phyloP scores from a whole-genome alignment of 495 filamentous ascomycete species.

The Ascodesmis nigricans region DNA sequence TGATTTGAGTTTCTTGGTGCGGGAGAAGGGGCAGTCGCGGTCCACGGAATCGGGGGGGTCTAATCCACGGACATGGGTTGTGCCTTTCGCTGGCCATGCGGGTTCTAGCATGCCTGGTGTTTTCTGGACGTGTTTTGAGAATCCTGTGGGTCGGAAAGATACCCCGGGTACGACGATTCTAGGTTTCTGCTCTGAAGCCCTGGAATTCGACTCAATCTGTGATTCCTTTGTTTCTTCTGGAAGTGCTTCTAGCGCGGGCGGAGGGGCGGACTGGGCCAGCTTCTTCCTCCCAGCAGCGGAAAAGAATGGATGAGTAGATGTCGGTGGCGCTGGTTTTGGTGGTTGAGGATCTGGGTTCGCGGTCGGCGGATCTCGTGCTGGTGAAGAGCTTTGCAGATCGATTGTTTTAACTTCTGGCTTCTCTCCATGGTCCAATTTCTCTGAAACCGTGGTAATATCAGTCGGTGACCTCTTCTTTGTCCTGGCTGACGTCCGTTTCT shows the following conservation, averaged over 20 bases:
- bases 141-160: slow-evolving; percentile 18
- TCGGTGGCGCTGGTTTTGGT: too few relatives aligned
- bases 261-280: slow-evolving; percentile 1
- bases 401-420: slow-evolving; percentile 10
- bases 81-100: slow-evolving; percentile 47
- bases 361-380: slow-evolving; percentile 5
- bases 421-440: slow-evolving; percentile 8
- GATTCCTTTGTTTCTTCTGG: slow-evolving; percentile 11
- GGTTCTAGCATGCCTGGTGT: slow-evolving; percentile 38
- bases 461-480: slow-evolving; percentile 6
- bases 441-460: slow-evolving; percentile 6
- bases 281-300: slow-evolving; percentile 14
- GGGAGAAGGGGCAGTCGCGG: neutral
- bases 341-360: slow-evolving; percentile 22
- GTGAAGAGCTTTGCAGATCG: slow-evolving; percentile 6
- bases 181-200: slow-evolving; percentile 20
- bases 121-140: slow-evolving; percentile 20
- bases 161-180: slow-evolving; percentile 21
- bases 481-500: slow-evolving; percentile 1
- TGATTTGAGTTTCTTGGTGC: slow-evolving; percentile 15
- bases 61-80: slow-evolving; percentile 35
- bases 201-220: neutral
- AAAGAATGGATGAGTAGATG: slow-evolving; percentile 69
- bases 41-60: neutral
- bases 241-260: slow-evolving; percentile 4